Base-by-base conservation (phyloP, 2,329 filamentous ascomycete species). In the Corinectria fuckeliana region DNA sequence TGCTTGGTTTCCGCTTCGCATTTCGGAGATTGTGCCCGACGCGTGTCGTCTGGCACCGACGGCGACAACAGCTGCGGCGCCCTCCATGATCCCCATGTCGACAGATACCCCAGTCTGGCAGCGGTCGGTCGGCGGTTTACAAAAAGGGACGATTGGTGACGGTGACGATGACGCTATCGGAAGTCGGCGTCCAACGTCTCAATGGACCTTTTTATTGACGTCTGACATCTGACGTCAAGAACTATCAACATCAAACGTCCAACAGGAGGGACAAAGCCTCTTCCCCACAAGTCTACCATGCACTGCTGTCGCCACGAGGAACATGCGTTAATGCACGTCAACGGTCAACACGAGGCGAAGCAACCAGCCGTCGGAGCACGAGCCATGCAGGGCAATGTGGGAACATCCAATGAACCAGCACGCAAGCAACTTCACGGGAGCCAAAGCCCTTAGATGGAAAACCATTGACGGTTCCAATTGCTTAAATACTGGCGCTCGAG, bases 401-500 rank as follows among this genome's bases (percentile, higher is more conserved):
- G 9, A 3, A 25, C 10, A 8, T 18, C 21, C 16, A 10, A 20
- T 10, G 18, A 23, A 36, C 2, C 32, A 16, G 2, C 16, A 34
- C 26, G n/a, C 23, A 36, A 25, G 5, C 0, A 28, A 39, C 10
- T 7, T 52, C 25, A 39, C 26, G 4, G 11, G 10, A n/a, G 7
- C 16, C 13, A 51, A 13, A 5, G n/a, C n/a, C 47, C 32, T 34
- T 47, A 50, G 48, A 21, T 58, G 55, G 48, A 41, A 25, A 50
- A 50, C 49, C 49, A 44, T n/a, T 45, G 20, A 34, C 38, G 58
- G 59, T 57, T 65, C 67, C 56, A 68, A 63, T 63, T 53, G 58
- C 65, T 68, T 69, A 69, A 65, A 68, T 69, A 65, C 65, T 63
- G 65, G 61, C 67, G 59, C 59, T 68, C 47, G 58, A 58, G 47